A percentile compares a stretch with the other conserved stretches of the same genome.
Evolutionary conservation across 331 rosid species (phyloP).

Genomic region (Acacia concinna): DNA sequence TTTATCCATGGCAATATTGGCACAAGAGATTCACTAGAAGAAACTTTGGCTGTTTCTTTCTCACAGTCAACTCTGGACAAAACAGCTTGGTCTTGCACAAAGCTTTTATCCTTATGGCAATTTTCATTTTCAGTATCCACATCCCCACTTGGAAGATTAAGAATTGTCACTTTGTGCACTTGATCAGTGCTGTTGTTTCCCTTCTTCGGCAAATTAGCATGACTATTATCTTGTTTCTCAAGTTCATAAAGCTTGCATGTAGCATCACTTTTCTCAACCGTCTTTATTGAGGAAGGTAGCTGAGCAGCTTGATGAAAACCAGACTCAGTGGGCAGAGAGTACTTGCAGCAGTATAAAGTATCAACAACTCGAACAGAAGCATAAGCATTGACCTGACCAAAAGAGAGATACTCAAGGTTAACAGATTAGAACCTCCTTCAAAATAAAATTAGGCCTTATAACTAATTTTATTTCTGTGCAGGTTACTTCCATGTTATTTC

Average conservation of each 20-base stretch:
- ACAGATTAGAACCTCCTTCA: conserved; percentile 10
- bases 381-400: conserved; percentile 79
- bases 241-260: conserved; percentile 29
- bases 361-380: conserved; percentile 71
- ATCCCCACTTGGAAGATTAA: conserved; percentile 61
- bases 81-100: conserved; percentile 37
- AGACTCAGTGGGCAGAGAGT: conserved; percentile 60
- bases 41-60: conserved; percentile 34
- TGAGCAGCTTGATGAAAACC: conserved; percentile 40
- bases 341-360: conserved; percentile 70
- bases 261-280: conserved; percentile 32
- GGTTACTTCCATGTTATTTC: background rate
- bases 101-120: conserved; percentile 35
- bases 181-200: conserved; percentile 32
- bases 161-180: conserved; percentile 82
- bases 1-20: conserved; percentile 95
- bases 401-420: background rate
- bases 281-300: conserved; percentile 48
- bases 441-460: background rate
- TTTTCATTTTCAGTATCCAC: conserved; percentile 43
- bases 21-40: conserved; percentile 51
- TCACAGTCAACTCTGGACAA: conserved; percentile 37
- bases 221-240: conserved; percentile 27
- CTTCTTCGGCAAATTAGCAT: conserved; percentile 38
- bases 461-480: background rate